Percentiles rank a stretch among this genome's conserved stretches.
phyloP scores from a whole-genome alignment of 2,329 filamentous ascomycete genomes.

The Alternaria atra region DNA sequence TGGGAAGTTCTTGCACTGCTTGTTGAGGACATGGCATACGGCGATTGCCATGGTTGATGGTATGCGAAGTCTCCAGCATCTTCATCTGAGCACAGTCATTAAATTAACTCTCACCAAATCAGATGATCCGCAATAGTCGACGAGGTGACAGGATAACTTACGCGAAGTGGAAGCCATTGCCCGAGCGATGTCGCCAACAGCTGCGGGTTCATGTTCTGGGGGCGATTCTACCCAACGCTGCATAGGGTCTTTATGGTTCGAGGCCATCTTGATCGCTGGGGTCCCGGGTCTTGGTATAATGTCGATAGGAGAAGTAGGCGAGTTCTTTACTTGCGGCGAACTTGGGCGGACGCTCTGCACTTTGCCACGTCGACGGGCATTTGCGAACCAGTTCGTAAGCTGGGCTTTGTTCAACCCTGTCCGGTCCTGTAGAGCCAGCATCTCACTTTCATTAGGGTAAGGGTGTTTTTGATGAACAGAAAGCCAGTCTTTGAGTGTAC shows the following conservation, averaged over 20 bases:
- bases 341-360: slow-evolving; percentile 20
- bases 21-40: slow-evolving; percentile 28
- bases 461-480: slow-evolving; percentile 31
- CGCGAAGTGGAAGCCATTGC: slow-evolving; percentile 31
- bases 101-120: accelerated
- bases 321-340: slow-evolving; percentile 15
- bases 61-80: background rate
- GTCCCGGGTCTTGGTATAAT: slow-evolving; percentile 36
- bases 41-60: slow-evolving; percentile 22
- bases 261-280: slow-evolving; percentile 22
- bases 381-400: slow-evolving; percentile 42
- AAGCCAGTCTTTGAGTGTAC: slow-evolving; percentile 37
- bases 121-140: too few species aligned
- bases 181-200: slow-evolving; percentile 33
- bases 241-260: slow-evolving; percentile 29
- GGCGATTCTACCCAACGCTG: slow-evolving; percentile 43
- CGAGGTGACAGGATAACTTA: background rate
- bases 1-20: slow-evolving; percentile 35
- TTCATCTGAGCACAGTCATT: background rate
- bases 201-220: slow-evolving; percentile 40
- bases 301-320: slow-evolving; percentile 24
- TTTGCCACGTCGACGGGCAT: slow-evolving; percentile 37
- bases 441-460: slow-evolving; percentile 35
- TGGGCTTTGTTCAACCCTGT: slow-evolving; percentile 39
- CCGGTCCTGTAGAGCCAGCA: slow-evolving; percentile 24